Base-by-base conservation (phyloP, 2,329 filamentous ascomycete species). In the Cylindrodendrum hubeiense region DNA sequence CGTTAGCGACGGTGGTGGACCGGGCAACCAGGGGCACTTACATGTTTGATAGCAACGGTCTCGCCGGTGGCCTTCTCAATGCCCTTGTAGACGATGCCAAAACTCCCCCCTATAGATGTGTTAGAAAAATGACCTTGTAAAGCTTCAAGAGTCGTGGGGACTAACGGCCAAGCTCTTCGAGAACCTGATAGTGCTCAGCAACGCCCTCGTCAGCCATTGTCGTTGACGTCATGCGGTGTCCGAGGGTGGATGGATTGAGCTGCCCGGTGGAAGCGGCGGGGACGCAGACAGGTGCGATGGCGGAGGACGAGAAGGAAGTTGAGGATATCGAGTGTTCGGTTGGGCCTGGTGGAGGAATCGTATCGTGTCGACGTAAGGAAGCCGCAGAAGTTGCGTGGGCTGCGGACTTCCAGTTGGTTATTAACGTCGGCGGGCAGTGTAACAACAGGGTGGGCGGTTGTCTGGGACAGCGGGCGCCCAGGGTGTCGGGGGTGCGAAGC, bases 51-150 rank as follows among this genome's bases (percentile, higher is more conserved):
- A 33, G 96, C 96, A 58, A 98, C 96, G 43, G 95, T 92, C 75
- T 98, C 94, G 69, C 95, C 95, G 1, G 95, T 98, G 28, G 89
- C 85, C 78, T 91, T 93, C 75, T 98, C 94, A 76, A 98, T 95
- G 54, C 94, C 96, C 80, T 98, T 98, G 87, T 97, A 99, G 33
- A 99, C 96, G 47, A 95, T 90, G 61, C 96, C 96, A 79, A 99
- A 99, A 79, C 95, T 98, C 64, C 95, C 95, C 80, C 93, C 94
- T 97, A 75, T 46, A 13, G n/a, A 37, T 19, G n/a, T 51, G 46
- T 66, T 22, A 75, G 69, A 7, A 39, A 39, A 39, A n/a, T n/a
- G 39, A 21, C n/a, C 4, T 19, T 7, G 22, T n/a, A 22, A 33
- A 19, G 44, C 24, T 15, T 33, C 28, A 30, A 26, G 34, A 51